Evolutionary conservation across 2,329 filamentous ascomycete species (phyloP).

Genomic region (Bipolaris zeicola): DNA sequence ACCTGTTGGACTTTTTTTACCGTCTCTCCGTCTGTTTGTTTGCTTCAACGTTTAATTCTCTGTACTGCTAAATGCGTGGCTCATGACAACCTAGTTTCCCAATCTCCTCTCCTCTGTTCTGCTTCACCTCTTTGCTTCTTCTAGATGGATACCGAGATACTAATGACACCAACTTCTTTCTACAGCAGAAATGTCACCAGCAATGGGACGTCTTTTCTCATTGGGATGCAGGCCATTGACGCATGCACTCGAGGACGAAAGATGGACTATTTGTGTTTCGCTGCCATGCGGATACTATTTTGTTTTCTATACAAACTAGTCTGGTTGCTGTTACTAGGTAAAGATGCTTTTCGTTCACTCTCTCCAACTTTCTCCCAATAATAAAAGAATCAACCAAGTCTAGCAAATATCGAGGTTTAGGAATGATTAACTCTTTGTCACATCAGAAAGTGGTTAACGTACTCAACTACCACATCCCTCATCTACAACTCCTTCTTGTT

Average conservation of each 20-base stretch:
- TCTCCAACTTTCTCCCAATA: too few species aligned
- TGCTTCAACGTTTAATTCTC: conserved; percentile 4
- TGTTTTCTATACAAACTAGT: neutral
- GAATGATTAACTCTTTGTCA: conserved; percentile 11
- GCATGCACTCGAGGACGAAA: conserved; percentile 43
- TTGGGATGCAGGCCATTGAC: conserved; percentile 34
- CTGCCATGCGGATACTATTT: neutral
- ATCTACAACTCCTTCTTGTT: conserved; percentile 46
- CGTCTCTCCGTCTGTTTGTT: neutral
- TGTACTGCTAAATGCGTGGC: conserved; percentile 25
- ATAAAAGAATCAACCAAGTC: neutral
- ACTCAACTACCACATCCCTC: neutral
- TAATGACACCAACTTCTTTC: neutral
- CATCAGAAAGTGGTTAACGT: neutral
- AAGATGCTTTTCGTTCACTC: neutral
- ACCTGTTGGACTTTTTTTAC: neutral
- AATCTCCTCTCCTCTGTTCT: conserved; percentile 21
- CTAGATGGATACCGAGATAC: neutral
- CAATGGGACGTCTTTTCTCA: conserved; percentile 45
- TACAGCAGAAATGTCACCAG: conserved; percentile 18
- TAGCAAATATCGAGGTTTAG: conserved; percentile 16
- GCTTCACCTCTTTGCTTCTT: conserved; percentile 4
- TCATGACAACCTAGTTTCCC: conserved; percentile 24
- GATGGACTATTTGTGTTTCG: neutral
- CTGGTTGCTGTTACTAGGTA: neutral